These are phyloP conservation scores for Verticillium nubilum DNA, from an alignment of 2,329 filamentous ascomycete species.

Conservation along the genomic window DNA sequence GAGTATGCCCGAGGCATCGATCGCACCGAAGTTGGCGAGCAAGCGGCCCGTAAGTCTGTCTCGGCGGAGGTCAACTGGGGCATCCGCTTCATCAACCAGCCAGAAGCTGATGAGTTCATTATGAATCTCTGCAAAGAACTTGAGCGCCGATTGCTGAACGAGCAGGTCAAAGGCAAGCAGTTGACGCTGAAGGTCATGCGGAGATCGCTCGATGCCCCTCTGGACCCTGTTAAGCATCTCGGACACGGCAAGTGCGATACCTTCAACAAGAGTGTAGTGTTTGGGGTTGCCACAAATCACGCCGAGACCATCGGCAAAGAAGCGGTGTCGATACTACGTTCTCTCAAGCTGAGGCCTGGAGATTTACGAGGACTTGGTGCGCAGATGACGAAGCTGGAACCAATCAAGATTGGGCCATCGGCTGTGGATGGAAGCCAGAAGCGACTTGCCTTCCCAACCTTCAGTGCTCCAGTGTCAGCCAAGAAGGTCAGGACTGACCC, in stretches of 20 bases:
- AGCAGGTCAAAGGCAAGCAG: slow-evolving; percentile 80
- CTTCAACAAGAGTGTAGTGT: slow-evolving; percentile 79
- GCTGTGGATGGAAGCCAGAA: slow-evolving; percentile 70
- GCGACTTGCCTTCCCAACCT: slow-evolving; percentile 65
- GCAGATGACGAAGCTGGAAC: slow-evolving; percentile 89
- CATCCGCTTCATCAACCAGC: slow-evolving; percentile 85
- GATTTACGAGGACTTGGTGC: slow-evolving; percentile 90
- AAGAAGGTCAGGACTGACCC: slow-evolving; percentile 38
- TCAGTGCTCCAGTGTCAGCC: slow-evolving; percentile 29
- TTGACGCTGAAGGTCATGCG: slow-evolving; percentile 95
- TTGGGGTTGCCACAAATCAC: slow-evolving; percentile 80
- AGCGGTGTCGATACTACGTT: slow-evolving; percentile 75
- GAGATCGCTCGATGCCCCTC: slow-evolving; percentile 75
- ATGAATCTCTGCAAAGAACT: slow-evolving; percentile 80
- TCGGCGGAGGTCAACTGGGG: slow-evolving; percentile 99
- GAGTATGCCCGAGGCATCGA: slow-evolving; percentile 91
- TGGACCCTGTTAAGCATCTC: slow-evolving; percentile 88
- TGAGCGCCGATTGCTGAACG: slow-evolving; percentile 71
- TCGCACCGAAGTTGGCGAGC: slow-evolving; percentile 75
- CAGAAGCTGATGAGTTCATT: slow-evolving; percentile 92
- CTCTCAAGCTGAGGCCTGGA: slow-evolving; percentile 79
- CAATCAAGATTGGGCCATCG: slow-evolving; percentile 56
- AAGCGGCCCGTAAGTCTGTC: slow-evolving; percentile 83
- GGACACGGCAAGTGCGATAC: slow-evolving; percentile 94
- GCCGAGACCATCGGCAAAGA: slow-evolving; percentile 70